These are phyloP conservation scores for Fusarium brachygibbosum DNA, from an alignment of 2,329 filamentous ascomycete genomes.

Conservation along the genomic window DNA sequence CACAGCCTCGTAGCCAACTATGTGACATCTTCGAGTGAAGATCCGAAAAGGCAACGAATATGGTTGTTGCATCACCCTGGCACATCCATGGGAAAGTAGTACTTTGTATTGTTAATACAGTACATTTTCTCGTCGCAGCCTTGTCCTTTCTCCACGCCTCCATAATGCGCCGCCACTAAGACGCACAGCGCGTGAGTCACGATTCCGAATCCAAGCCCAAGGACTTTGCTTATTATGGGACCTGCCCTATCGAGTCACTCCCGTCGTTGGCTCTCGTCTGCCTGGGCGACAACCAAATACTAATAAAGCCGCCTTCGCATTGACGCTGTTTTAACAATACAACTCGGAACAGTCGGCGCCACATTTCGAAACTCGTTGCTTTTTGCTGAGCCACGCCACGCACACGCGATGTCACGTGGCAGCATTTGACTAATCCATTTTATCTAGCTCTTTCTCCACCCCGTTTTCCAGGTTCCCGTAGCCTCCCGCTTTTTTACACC, in stretches of 20 bases:
- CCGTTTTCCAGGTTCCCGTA: constrained; percentile 36
- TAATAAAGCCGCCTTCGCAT: constrained; percentile 45
- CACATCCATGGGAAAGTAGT: constrained; percentile 9
- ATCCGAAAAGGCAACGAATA: constrained; percentile 17
- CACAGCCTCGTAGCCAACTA: constrained; percentile 36
- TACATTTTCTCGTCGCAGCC: constrained; percentile 47
- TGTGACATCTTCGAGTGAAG: constrained; percentile 39
- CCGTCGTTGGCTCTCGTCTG: constrained; percentile 29
- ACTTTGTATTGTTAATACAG: constrained; percentile 38
- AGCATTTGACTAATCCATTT: constrained; percentile 49
- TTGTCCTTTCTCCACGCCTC: constrained; percentile 41
- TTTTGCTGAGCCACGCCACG: constrained; percentile 44
- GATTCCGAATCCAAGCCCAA: constrained; percentile 30
- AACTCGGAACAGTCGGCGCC: constrained; percentile 44
- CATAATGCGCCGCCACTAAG: constrained; percentile 43
- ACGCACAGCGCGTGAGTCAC: constrained; percentile 46
- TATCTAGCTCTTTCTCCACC: constrained; percentile 43
- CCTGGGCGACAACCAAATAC: constrained; percentile 45
- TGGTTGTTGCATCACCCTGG: not conserved
- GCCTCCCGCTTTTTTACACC: constrained; percentile 51
- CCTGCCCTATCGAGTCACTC: constrained; percentile 44
- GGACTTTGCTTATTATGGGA: constrained; percentile 33
- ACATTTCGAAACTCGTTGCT: constrained; percentile 21
- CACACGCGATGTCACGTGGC: constrained; percentile 50
- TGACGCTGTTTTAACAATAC: constrained; percentile 19